Base-by-base conservation (phyloP, 768 basidiomycete genomes). In the Gloeophyllum trabeum region DNA sequence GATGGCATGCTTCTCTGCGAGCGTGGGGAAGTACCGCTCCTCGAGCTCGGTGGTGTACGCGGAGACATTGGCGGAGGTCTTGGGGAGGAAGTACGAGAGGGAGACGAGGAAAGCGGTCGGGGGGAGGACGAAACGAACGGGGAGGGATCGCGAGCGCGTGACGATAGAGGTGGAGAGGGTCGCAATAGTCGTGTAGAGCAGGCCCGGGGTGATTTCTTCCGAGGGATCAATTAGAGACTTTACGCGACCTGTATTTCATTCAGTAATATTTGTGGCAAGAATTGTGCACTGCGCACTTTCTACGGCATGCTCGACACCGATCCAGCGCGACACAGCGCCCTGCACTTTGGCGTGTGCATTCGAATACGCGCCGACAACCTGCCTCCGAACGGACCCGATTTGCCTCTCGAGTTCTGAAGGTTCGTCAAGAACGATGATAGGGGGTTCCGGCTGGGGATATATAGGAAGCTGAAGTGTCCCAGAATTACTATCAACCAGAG, bases 141-240 rank as follows among this genome's bases (percentile, higher is more conserved):
- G 69, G 42, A 92, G 61, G 41, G 66, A 55, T 48, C 92, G 79
- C 50, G 82, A 84, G 34, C 92, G 81, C 0, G 85, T 76, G 43
- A 97, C 51, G 51, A 98, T 81, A 43, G 91, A 91, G 1, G 86
- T 89, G 3, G 86, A 83, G 38, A 98, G 77, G 12, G 89, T 79
- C 2, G 89, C 79, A 39, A 98, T 73, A 39, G 90, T 88, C 36
- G 88, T 82, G 65, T 94, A 97, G 42, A 97, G 79, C 4, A 84
- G 54, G n/a, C 86, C 89, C 1, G 93, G 93, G 6, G 81, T 90
- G 22, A 96, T 74, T 1, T 80, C 67, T 62, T 97, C 94, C 41
- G 82, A 69, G 0, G 79, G 72, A 0, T 88, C 80, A 12, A 90
- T 63, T 51, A 98, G 74, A 4, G 81, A 74, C 59, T 91, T 91